Evolutionary conservation across 108 stramenopile species (phyloP).

Genomic region (Pseudonitzschia multistriata): DNA sequence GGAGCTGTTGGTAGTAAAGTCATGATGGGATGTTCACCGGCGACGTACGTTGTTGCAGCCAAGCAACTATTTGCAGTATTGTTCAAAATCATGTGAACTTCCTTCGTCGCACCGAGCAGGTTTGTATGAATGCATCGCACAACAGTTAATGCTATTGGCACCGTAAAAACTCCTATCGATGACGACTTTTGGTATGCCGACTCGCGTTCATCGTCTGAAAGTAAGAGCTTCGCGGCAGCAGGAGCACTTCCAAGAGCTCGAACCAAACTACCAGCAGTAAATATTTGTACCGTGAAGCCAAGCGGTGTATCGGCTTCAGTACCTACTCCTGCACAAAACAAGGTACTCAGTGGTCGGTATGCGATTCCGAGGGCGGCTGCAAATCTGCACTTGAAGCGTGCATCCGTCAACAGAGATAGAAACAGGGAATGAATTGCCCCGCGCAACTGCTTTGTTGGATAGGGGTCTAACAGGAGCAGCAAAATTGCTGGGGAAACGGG

Average conservation of each 20-base stretch:
- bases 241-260: slow-evolving; percentile 72
- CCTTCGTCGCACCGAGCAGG: slow-evolving; percentile 78
- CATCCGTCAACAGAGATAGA: slow-evolving; percentile 73
- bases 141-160: slow-evolving; percentile 78
- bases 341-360: slow-evolving; percentile 74
- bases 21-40: slow-evolving; percentile 74
- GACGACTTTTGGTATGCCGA: slow-evolving; percentile 32
- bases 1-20: slow-evolving; percentile 76
- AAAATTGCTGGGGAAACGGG: slow-evolving; percentile 71
- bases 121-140: slow-evolving; percentile 85
- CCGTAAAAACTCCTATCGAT: slow-evolving; percentile 59
- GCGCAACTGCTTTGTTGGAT: slow-evolving; percentile 84
- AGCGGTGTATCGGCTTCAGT: slow-evolving; percentile 84
- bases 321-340: slow-evolving; percentile 89
- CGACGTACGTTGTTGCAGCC: slow-evolving; percentile 65
- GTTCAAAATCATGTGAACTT: slow-evolving; percentile 64
- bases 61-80: slow-evolving; percentile 42
- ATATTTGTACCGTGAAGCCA: slow-evolving; percentile 88
- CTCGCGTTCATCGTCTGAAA: slow-evolving; percentile 52
- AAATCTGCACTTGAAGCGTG: slow-evolving; percentile 82
- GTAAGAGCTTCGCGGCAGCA: slow-evolving; percentile 65
- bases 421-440: slow-evolving; percentile 69
- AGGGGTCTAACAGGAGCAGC: slow-evolving; percentile 82
- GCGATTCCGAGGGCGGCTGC: slow-evolving; percentile 86
- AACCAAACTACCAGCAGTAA: slow-evolving; percentile 87